phyloP scores from a whole-genome alignment of 305 asterid genomes.

The Fraxinus xanthoxyloides region DNA sequence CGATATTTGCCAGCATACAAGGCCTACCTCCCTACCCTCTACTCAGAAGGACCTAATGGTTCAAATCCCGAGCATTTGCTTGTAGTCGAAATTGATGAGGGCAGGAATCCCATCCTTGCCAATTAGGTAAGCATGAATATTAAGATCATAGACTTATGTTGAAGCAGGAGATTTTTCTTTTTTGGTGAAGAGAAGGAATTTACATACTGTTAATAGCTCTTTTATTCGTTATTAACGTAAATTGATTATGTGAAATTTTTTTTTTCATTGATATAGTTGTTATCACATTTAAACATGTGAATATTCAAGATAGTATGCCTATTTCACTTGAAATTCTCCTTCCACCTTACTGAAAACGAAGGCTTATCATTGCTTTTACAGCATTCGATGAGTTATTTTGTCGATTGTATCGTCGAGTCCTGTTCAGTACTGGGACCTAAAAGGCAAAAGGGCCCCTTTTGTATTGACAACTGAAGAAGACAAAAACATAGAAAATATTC shows the following conservation, averaged over 20 bases:
- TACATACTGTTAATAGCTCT: neutral
- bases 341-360: neutral
- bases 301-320: neutral
- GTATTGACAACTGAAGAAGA: neutral
- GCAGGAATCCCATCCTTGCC: slow-evolving; percentile 88
- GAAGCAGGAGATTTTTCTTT: neutral
- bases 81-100: slow-evolving; percentile 80
- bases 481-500: neutral
- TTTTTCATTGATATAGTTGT: neutral
- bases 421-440: neutral
- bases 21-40: slow-evolving; percentile 90
- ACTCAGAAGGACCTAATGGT: slow-evolving; percentile 89
- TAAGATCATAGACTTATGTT: neutral
- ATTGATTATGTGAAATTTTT: neutral
- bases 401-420: neutral
- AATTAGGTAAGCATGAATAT: slow-evolving; percentile 34
- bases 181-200: neutral
- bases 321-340: neutral
- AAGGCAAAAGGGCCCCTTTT: neutral
- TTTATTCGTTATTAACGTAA: neutral
- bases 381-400: neutral
- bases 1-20: slow-evolving; percentile 95
- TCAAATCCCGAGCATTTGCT: slow-evolving; percentile 70
- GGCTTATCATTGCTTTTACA: neutral
- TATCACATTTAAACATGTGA: neutral